Base-by-base conservation (phyloP, 2,329 filamentous ascomycete species). In the Curvularia spicifera region DNA sequence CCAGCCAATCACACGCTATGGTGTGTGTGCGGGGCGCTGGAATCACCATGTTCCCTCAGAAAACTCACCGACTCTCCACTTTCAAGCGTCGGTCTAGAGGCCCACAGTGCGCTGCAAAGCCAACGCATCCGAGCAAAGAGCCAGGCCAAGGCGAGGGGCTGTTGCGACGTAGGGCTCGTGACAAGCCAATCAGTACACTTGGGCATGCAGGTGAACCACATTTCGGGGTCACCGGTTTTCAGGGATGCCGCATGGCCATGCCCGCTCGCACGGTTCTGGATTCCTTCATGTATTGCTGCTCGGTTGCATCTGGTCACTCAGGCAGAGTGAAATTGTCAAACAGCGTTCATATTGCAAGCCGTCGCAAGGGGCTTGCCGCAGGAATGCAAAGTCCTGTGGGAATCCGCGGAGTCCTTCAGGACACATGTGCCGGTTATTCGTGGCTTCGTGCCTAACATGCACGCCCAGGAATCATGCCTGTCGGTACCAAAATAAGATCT, bases 81-180 rank as follows among this genome's bases (percentile, higher is more conserved):
- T 57, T 63, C 52, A 63, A 46, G 54, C 60, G 58, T 59, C 63
- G 57, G 51, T 65, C 56, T 66, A 48, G 61, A 64, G 61, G 59
- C 64, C 67, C 65, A 65, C 64, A 59, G 26, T 39, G 47, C 54
- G 56, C 66, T 72, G 70, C 67, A 69, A 60, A 57, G 71, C 71
- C 73, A 76, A 67, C 73, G 67, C 73, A 75, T 70, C 64, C 61
- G 69, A 59, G 65, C 70, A 63, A 72, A 65, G 52, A 48, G 43
- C 64, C 57, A 31, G 8, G 10, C 29, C 29, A 31, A 31, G 29
- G 29, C 40, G 46, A 60, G 61, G 53, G 60, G 57, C 54, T 53
- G 55, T 48, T 67, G 61, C 64, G 50, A 56, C 64, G 61, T 65
- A 70, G 53, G 66, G 66, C 64, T 65, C 56, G 51, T 51, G 26